Base-by-base conservation (phyloP, 2,329 filamentous ascomycete species). In the Sclerotinia spermophila region DNA sequence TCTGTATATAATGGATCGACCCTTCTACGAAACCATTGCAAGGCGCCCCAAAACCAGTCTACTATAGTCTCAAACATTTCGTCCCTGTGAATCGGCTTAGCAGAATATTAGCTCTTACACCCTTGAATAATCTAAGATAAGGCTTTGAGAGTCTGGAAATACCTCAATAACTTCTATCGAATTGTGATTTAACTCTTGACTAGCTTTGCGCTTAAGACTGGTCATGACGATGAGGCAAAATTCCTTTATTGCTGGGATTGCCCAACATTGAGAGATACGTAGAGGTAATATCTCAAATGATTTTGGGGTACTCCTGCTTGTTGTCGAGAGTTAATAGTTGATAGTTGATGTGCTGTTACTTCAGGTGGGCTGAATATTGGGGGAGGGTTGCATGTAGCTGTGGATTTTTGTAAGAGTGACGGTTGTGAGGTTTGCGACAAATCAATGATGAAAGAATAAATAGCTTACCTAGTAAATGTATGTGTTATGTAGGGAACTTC, bases 141-240 rank as follows among this genome's bases (percentile, higher is more conserved):
- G n/a, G n/a, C 48, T 42, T 53, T 27, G 4, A 5, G 27, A 3
- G 27, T 42, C n/a, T 15, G 45, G n/a, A 66, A 40, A 44, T 68
- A 73, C 72, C 72, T 75, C 68, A n/a, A 69, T 44, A 21, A 71
- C 51, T 24, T 58, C 48, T 27, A 72, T 58, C 17, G 73, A 73
- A 56, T 72, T 71, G 24, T 72, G 67, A 30, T 71, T 75, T 66
- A 75, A 71, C 69, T 77, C 68, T 44, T 74, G 67, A 19, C 66
- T 48, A 40, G 76, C 76, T 73, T 75, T 77, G 53, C 76, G 72
- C 70, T 78, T 78, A 60, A 64, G 71, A 66, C 59, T 64, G 68
- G 59, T 69, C 68, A 69, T 69, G 45, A 42, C 68, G 68, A 42
- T 40, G 30, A 65, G 42, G n/a, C 35, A 33, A 27, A 53, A 30